Percentiles rank a stretch among this genome's conserved stretches.
phyloP scores from a whole-genome alignment of 768 basidiomycete genomes.

The Auriscalpium vulgare region DNA sequence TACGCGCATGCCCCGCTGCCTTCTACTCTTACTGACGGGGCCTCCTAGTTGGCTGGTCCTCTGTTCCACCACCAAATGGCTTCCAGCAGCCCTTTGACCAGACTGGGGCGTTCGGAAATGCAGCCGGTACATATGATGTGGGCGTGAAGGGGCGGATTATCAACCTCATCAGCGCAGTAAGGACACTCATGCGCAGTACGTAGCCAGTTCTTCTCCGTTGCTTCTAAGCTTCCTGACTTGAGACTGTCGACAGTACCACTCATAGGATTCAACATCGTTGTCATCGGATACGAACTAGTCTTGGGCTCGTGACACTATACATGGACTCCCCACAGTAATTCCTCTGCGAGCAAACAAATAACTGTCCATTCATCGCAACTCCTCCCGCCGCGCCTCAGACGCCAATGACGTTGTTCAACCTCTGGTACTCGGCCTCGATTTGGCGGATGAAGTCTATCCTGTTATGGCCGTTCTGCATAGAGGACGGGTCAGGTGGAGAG shows the following conservation, averaged over 20 bases:
- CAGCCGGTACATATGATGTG: constrained; percentile 37
- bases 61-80: constrained; percentile 50
- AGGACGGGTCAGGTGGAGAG: background rate
- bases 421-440: constrained; percentile 67
- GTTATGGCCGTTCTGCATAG: constrained; percentile 59
- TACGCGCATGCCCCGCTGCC: constrained; percentile 31
- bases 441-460: constrained; percentile 67
- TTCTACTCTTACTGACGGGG: constrained; percentile 14
- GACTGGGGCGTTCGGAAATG: constrained; percentile 54
- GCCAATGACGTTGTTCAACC: constrained; percentile 39
- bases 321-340: background rate
- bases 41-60: constrained; percentile 79
- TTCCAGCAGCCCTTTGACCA: constrained; percentile 68
- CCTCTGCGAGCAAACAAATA: too few relatives aligned
- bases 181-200: constrained; percentile 97
- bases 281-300: constrained; percentile 81
- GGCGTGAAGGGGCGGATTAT: constrained; percentile 81
- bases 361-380: too few relatives aligned
- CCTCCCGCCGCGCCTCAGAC: background rate
- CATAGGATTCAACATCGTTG: constrained; percentile 77
- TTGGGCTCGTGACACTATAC: constrained; percentile 39
- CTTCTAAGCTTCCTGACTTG: constrained; percentile 2
- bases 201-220: constrained; percentile 15
- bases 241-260: constrained; percentile 68
- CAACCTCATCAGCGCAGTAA: constrained; percentile 89